Percentiles rank a stretch among this genome's conserved stretches.
These are phyloP conservation scores for Botrytis porri DNA, from an alignment of 2,329 filamentous ascomycete genomes.

Conservation along the genomic window DNA sequence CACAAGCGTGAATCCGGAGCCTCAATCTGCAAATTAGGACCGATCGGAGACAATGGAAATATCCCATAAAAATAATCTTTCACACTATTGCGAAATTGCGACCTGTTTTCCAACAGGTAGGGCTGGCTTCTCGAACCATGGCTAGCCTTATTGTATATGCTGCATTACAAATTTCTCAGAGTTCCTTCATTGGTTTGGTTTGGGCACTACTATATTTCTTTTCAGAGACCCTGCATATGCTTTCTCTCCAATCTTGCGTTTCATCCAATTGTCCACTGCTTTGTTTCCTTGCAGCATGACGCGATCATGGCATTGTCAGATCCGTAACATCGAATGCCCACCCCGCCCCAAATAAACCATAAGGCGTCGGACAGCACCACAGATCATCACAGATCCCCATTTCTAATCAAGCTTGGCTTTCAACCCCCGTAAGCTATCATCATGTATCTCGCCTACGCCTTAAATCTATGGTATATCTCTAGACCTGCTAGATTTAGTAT, in stretches of 20 bases:
- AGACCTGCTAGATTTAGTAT: no score
- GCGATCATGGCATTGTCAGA: neutral
- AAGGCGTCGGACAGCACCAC: neutral
- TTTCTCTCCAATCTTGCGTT: neutral
- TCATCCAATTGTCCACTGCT: neutral
- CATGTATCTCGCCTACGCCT: neutral
- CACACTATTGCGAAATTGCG: neutral
- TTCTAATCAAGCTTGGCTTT: neutral
- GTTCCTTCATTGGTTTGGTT: neutral
- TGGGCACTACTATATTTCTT: neutral
- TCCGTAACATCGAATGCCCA: neutral
- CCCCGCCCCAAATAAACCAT: no score
- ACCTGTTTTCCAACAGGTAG: neutral
- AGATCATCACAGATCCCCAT: neutral
- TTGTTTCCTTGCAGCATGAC: neutral
- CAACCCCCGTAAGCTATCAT: neutral
- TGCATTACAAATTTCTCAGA: neutral
- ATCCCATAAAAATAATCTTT: neutral
- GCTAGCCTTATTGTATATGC: neutral
- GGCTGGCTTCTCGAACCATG: neutral
- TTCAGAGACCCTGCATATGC: neutral
- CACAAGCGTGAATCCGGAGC: constrained; percentile 1
- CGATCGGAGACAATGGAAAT: neutral
- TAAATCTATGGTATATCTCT: neutral
- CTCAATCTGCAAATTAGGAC: neutral